Evolutionary conservation across 129 eudicot species (phyloP), one percentile per base, ranked within the genome.

Genomic region (Centella asiatica): DNA sequence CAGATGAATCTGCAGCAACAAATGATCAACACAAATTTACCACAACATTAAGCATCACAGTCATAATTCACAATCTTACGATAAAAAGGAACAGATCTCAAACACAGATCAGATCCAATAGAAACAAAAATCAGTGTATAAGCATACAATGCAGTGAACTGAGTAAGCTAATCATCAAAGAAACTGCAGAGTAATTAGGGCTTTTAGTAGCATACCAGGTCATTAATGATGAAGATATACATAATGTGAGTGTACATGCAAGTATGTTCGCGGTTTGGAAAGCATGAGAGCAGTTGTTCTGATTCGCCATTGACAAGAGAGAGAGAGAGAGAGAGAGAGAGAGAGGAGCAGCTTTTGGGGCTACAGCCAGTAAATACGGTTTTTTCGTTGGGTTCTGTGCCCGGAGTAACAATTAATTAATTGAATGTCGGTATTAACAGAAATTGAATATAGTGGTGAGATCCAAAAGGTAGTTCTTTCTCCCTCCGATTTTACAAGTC

Each of bases 261-360:
- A 50, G 22, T 23, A 50, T n/a, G n/a, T 62, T 27, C 59, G 47
- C 59, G 40, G 53, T 36, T 63, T 60, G 60, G 65, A 75, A 72
- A 25, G 68, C 48, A 69, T 31, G 67, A 49, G 53, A 68, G 68
- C 68, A 59, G 76, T 62, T 72, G 40, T n/a, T n/a, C n/a, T 58
- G 83, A 84, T 84, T 78, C 78, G 69, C 82, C 85, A 78, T 77
- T 66, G 80, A 74, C 71, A 62, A 4, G 4, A 12, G 10, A 19
- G 9, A 46, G 25, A 46, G 24, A 18, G 10, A 19, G 9, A 46
- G 25, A 46, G 24, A 18, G 24, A 45, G 12, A 18, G 8, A 39
- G 51, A 4, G 67, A 57, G 70, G 74, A 70, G 77, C 4, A 22
- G 33, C 57, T 51, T 51, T 51, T 22, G 29, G 26, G 11, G 28